These are phyloP conservation scores for Casuarina cunninghamiana DNA, from an alignment of 306 rosid species.

Conservation along the genomic window DNA sequence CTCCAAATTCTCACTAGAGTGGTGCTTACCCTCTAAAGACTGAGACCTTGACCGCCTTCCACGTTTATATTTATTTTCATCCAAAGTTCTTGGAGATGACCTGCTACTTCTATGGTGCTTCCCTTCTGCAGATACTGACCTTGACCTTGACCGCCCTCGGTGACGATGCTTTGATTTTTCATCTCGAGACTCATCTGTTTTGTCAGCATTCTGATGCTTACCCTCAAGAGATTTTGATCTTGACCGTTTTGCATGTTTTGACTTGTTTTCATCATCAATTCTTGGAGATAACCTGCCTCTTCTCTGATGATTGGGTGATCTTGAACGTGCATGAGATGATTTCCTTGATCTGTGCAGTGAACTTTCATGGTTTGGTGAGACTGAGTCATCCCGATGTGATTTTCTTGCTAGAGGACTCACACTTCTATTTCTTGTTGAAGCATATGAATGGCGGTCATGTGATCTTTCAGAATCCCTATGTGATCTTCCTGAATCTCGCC, in stretches of 20 bases:
- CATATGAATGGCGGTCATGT: conserved; percentile 49
- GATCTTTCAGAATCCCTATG: conserved; percentile 50
- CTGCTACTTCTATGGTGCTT: conserved; percentile 50
- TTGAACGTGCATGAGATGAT: conserved; percentile 51
- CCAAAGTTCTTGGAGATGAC: conserved; percentile 60
- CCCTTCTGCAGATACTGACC: conserved; percentile 67
- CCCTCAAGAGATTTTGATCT: conserved; percentile 72
- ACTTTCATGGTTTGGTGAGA: conserved; percentile 68
- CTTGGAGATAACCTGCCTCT: conserved; percentile 73
- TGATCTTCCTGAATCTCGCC: conserved; percentile 68
- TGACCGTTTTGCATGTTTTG: conserved; percentile 64
- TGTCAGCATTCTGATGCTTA: conserved; percentile 42
- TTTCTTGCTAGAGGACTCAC: conserved; percentile 62
- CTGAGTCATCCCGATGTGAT: conserved; percentile 51
- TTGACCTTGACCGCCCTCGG: conserved; percentile 73
- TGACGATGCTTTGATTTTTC: conserved; percentile 61
- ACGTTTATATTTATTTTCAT: conserved; percentile 64
- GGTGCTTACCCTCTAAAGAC: conserved; percentile 62
- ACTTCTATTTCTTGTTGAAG: conserved; percentile 67
- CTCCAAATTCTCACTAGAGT: conserved; percentile 41
- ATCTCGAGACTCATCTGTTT: conserved; percentile 44
- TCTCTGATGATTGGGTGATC: conserved; percentile 60
- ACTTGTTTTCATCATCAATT: conserved; percentile 54
- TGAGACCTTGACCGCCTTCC: conserved; percentile 72
- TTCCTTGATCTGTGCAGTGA: conserved; percentile 68